Evolutionary conservation across 371 early-diverging fungal genomes (phyloP), one percentile per base, ranked within the genome.

Genomic region (Mucor plumbeus): DNA sequence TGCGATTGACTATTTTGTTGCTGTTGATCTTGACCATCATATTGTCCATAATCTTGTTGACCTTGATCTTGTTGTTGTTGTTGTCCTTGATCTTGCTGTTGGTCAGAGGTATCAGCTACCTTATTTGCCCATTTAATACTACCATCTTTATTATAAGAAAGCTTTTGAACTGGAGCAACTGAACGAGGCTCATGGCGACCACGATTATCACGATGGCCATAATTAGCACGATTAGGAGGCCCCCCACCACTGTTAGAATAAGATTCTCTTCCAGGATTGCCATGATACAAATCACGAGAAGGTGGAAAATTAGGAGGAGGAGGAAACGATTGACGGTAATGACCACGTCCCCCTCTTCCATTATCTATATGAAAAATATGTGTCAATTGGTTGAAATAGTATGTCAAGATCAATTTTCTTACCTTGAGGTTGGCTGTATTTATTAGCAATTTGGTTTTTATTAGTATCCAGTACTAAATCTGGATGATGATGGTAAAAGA

Each of bases 401-500:
- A 26, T 26, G 9, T 0, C 35, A 15, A 26, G 35, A 13, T n/a
- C 35, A 34, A 19, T 13, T 14, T 0, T 19, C 21, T 55, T 55
- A 59, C 61, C 35, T 34, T 50, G 41, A 15, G 41, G 41, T 17
- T 35, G 38, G 11, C 10, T 40, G 38, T 39, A 34, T 2, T 53
- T 63, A 39, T 63, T 40, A 17, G 34, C 35, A 11, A 63, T 19
- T 54, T 54, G 31, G 39, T 34, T 65, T 10, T 35, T 47, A 31
- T 60, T 43, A 26, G 26, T 26, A 26, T 26, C 26, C 7, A 40
- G 44, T 9, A 55, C 48, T 2, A 47, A 17, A 4, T 69, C 60
- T 13, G 69, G 69, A 44, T 69, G 69, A 60, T 69, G 69, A 60
- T 53, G 55, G 31, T 36, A 69, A 21, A 48, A 69, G 38, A 69